Conservation (phyloP, 495 filamentous ascomycete species). For the Lasiosphaeria miniovina region DNA sequence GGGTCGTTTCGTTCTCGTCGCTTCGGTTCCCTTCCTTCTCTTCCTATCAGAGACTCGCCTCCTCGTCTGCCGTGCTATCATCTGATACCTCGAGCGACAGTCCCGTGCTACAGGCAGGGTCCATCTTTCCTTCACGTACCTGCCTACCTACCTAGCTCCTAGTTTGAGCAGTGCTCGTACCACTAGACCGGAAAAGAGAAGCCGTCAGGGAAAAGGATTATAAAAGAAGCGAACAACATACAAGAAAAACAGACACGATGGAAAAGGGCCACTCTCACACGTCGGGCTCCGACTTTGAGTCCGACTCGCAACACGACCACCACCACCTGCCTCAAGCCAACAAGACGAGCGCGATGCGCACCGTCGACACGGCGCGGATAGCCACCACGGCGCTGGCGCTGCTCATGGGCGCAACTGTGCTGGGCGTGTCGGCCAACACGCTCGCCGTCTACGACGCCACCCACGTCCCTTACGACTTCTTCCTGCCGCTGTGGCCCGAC, state of each 20-base stretch:
- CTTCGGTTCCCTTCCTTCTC: background rate
- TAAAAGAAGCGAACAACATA: background rate
- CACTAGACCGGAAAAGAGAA: background rate
- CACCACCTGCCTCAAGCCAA: conserved; percentile 22
- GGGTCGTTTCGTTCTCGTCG: no score
- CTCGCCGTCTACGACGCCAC: conserved; percentile 49
- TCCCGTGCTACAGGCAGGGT: no score
- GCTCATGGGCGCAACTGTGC: conserved; percentile 45
- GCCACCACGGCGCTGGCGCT: conserved; percentile 48
- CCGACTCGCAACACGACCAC: conserved; percentile 33
- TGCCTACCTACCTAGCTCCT: background rate
- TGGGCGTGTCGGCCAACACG: conserved; percentile 48
- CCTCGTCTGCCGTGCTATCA: background rate
- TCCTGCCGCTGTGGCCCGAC: conserved; percentile 50
- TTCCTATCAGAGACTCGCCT: background rate
- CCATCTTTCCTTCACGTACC: conserved; percentile 1
- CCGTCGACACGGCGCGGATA: conserved; percentile 40
- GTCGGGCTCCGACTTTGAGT: conserved; percentile 36
- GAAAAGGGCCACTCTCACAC: conserved; percentile 21
- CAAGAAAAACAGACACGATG: conserved; percentile 16
- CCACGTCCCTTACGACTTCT: conserved; percentile 37
- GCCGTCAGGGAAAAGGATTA: no score
- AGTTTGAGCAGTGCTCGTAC: conserved; percentile 11
- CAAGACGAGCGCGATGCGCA: conserved; percentile 32
- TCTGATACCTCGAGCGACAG: no score